Evolutionary conservation across 116 monocot genomes (phyloP).

Genomic region (Trichopus zeylanicus): DNA sequence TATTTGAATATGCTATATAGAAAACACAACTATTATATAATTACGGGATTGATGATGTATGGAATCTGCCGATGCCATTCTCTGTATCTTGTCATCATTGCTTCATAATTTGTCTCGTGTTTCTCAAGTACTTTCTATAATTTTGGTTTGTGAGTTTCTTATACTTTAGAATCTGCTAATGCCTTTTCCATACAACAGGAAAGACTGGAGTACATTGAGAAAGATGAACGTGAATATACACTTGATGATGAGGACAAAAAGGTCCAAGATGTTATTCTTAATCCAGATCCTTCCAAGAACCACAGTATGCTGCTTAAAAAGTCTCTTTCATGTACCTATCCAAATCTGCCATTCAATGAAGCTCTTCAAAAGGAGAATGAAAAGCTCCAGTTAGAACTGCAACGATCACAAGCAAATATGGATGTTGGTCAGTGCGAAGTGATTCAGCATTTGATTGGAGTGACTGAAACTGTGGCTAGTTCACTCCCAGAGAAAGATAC

Average conservation of each 20-base stretch:
- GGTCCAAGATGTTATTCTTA: slow-evolving; percentile 66
- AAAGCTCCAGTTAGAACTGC: slow-evolving; percentile 78
- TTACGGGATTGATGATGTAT: too few species aligned
- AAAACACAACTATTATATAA: too few species aligned
- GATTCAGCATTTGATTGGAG: slow-evolving; percentile 73
- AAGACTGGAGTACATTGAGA: slow-evolving; percentile 72
- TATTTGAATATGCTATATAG: too few species aligned
- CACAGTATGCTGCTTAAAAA: slow-evolving; percentile 59
- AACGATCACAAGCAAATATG: slow-evolving; percentile 64
- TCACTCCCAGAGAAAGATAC: slow-evolving; percentile 32
- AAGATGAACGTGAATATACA: slow-evolving; percentile 77
- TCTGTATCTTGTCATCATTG: too few species aligned
- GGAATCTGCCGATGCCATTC: too few species aligned
- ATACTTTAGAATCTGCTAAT: background rate
- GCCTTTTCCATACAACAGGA: slow-evolving; percentile 32
- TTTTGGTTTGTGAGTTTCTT: background rate
- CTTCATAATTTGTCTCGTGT: too few species aligned
- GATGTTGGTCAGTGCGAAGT: slow-evolving; percentile 71
- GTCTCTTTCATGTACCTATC: slow-evolving; percentile 84
- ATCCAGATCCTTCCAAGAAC: slow-evolving; percentile 53
- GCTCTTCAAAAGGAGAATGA: slow-evolving; percentile 85
- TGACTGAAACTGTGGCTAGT: slow-evolving; percentile 58
- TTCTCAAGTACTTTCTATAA: background rate
- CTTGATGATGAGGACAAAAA: slow-evolving; percentile 83
- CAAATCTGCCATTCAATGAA: slow-evolving; percentile 66